A percentile compares a stretch with the other conserved stretches of the same genome.
phyloP scores from a whole-genome alignment of 2,329 filamentous ascomycete species.

The Cercospora beticola region DNA sequence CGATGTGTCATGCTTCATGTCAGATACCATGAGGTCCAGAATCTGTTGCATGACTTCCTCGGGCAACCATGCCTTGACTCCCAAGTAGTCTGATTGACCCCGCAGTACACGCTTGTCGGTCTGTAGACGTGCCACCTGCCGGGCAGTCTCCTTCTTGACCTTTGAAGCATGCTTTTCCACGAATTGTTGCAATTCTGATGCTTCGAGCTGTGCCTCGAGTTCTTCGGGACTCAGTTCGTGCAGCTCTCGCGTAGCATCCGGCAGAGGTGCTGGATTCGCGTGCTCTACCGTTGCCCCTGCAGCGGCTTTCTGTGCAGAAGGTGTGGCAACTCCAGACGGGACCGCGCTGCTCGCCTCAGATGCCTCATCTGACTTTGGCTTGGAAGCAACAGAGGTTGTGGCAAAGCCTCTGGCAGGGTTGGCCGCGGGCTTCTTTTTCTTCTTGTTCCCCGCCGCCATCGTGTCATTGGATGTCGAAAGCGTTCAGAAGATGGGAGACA shows the following conservation, averaged over 20 bases:
- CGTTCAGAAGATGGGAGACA: background rate
- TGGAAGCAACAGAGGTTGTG: constrained; percentile 78
- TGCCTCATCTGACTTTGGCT: constrained; percentile 57
- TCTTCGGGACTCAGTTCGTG: constrained; percentile 75
- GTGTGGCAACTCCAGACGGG: constrained; percentile 34
- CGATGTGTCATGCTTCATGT: constrained; percentile 40
- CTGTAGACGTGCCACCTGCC: constrained; percentile 74
- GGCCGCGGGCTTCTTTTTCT: constrained; percentile 85
- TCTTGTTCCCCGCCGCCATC: constrained; percentile 43
- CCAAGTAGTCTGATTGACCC: constrained; percentile 70
- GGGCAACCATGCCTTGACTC: constrained; percentile 75
- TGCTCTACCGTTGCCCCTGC: constrained; percentile 34
- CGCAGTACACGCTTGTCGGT: constrained; percentile 83
- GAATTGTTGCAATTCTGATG: constrained; percentile 82
- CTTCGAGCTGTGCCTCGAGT: constrained; percentile 83
- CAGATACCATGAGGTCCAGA: constrained; percentile 68
- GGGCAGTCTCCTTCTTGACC: constrained; percentile 72
- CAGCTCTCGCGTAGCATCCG: constrained; percentile 36
- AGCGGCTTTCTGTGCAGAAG: constrained; percentile 23
- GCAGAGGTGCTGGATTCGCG: constrained; percentile 15
- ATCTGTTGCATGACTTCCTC: constrained; percentile 76
- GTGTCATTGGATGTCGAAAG: constrained; percentile 23
- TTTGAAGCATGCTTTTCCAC: constrained; percentile 82
- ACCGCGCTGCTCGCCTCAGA: constrained; percentile 32
- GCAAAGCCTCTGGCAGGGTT: constrained; percentile 92